These are phyloP conservation scores for Phalaenopsis hybrid DNA, from an alignment of 116 monocot species.

Conservation along the genomic window DNA sequence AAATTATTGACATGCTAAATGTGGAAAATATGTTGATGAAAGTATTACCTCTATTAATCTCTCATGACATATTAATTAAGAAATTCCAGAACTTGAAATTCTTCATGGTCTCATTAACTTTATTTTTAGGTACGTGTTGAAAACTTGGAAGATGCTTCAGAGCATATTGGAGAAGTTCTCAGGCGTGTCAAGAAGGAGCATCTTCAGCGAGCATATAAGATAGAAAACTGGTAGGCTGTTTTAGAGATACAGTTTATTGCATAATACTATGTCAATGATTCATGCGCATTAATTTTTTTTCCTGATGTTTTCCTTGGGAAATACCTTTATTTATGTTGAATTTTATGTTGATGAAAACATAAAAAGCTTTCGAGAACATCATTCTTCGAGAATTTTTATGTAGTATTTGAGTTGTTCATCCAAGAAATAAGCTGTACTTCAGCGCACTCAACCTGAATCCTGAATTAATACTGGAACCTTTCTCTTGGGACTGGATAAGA, in stretches of 20 bases:
- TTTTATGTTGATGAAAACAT: background rate
- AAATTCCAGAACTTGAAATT: background rate
- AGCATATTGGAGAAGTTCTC: conserved; percentile 89
- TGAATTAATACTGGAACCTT: no score
- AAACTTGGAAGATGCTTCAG: conserved; percentile 89
- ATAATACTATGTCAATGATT: background rate
- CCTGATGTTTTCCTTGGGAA: background rate
- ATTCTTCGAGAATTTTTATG: background rate
- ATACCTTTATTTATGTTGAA: background rate
- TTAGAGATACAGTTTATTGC: background rate
- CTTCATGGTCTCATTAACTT: background rate
- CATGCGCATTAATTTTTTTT: background rate
- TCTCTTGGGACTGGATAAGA: no score
- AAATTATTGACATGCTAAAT: background rate
- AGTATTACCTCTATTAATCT: background rate
- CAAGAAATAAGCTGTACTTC: no score
- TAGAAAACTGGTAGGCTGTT: conserved; percentile 58
- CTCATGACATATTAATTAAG: background rate
- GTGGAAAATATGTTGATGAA: background rate
- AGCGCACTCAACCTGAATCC: no score
- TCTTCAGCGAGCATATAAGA: conserved; percentile 82
- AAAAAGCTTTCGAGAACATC: background rate
- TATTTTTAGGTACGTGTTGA: conserved; percentile 69
- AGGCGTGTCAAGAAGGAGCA: conserved; percentile 84
- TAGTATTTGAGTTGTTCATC: no score